A percentile compares a stretch with the other conserved stretches of the same genome.
These are phyloP conservation scores for Skeletonema grethae DNA, from an alignment of 108 stramenopile genomes.

Conservation along the genomic window DNA sequence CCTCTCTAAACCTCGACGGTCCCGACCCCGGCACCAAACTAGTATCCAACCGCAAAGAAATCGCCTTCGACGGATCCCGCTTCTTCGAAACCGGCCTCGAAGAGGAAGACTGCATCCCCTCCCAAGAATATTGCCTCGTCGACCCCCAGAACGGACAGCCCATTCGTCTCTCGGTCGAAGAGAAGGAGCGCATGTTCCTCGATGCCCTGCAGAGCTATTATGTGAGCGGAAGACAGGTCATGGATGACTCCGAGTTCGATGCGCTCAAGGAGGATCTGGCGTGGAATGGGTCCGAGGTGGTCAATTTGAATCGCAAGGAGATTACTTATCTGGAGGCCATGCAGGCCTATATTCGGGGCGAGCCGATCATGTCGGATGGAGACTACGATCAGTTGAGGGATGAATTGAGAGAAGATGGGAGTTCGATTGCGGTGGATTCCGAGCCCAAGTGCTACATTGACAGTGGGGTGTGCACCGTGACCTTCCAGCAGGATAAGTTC, in stretches of 20 bases:
- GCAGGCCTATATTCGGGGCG: constrained; percentile 82
- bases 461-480: constrained; percentile 90
- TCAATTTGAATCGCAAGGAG: constrained; percentile 81
- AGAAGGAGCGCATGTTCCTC: constrained; percentile 92
- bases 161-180: constrained; percentile 72
- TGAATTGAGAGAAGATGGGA: constrained; percentile 74
- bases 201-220: constrained; percentile 93
- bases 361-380: constrained; percentile 71
- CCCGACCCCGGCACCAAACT: constrained; percentile 25
- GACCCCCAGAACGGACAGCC: constrained; percentile 57
- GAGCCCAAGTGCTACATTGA: constrained; percentile 95
- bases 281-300: constrained; percentile 80
- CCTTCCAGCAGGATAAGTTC: constrained; percentile 79
- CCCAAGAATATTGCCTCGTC: constrained; percentile 72
- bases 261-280: constrained; percentile 87
- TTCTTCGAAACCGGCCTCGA: constrained; percentile 67
- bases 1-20: constrained; percentile 10
- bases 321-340: constrained; percentile 78
- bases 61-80: constrained; percentile 66
- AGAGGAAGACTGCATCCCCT: constrained; percentile 66
- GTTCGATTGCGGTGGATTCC: constrained; percentile 76
- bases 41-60: constrained; percentile 48
- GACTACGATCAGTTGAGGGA: constrained; percentile 84
- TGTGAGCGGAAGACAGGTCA: constrained; percentile 73
- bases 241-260: constrained; percentile 87